Base-by-base conservation (phyloP, 192 early-diverging fungal genomes). In the Phycomyces nitens region DNA sequence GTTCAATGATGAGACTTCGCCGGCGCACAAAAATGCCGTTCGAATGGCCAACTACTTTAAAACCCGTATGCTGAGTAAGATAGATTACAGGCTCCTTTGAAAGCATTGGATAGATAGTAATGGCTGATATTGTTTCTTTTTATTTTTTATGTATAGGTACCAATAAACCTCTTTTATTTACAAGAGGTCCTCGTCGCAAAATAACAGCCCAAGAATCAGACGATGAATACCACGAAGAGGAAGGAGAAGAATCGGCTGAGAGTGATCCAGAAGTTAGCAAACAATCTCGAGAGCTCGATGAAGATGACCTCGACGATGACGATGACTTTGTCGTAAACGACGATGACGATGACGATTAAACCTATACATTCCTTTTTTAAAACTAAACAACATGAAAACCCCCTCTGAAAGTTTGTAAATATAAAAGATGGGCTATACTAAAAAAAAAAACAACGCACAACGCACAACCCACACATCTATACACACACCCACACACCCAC, bases 1-100 rank as follows among this genome's bases (percentile, higher is more conserved):
- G 20, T 92, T 84, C 64, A 92, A 92, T 54, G 79, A 86, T 20
- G 80, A 83, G 5, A 66, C 68, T 15, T 79, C 77, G 22, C 53
- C 58, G 11, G 73, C 77, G 6, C 56, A 72, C 16, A 64, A 78
- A 26, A 72, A 69, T 59, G 75, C 77, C 16, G 71, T 70, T 15
- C 72, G 76, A 26, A 23, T 82, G 23, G 73, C 80, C 3, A 69
- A 78, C 11, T 67, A 79, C 38, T 79, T 74, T 41, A 82, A 77
- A 63, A 52, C 70, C 1, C 71, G 72, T 24, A 21, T 79, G n/a
- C 49, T 43, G 12, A 79, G 80, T 81, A 81, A 26, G 74, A 21
- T 29, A 4, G n/a, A 14, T 29, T n/a, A 16, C 49, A 8, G 44
- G 9, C 5, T n/a, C n/a, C n/a, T n/a, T n/a, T n/a, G n/a, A n/a